Evolutionary conservation across 495 filamentous ascomycete genomes (phyloP), one percentile per base, ranked within the genome.

Genomic region (Achaetomiella virescens): DNA sequence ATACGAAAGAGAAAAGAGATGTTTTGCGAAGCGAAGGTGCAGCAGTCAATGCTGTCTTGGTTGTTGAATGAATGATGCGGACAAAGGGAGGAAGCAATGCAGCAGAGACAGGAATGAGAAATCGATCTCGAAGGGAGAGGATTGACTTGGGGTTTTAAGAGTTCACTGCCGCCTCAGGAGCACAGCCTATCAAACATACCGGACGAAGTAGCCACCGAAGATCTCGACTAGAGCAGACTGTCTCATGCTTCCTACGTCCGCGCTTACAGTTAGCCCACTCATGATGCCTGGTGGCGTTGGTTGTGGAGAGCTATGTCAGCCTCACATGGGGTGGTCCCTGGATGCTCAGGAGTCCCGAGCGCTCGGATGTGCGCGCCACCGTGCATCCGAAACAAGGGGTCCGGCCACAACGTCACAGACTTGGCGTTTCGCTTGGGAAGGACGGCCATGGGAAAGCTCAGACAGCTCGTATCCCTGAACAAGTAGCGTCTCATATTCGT

Each of bases 1-100:
- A 0, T 24, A 15, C 21, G 46, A 22, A 18, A 11, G 46, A 12
- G 0, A 10, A 15, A 15, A 48, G 29, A 8, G 27, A 31, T 8
- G 29, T 10, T 12, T n/a, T 3, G 20, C 15, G 21, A 27, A 50
- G 12, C 4, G 47, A 50, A 50, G 10, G 35, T 24, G 47, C 47
- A 50, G 47, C 47, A 37, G 47, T 50, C 47, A 50, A 50, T 50
- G 33, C 47, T 38, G 46, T 18, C 4, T 29, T 46, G 22, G 15
- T 2, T 35, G 20, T 48, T 48, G 46, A 48, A 36, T 35, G 6
- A 25, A 25, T 4, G 11, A 10, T 38, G 33, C 6, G 38, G 7
- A 18, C 0, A n/a, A 38, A 27, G 1, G 18, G 27, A 31, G 21
- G 10, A 37, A 31, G 18, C 2, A 36, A 38, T 7, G 5, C 4